phyloP scores from a whole-genome alignment of 352 stramenopile species.

The Ophiocytium majus region DNA sequence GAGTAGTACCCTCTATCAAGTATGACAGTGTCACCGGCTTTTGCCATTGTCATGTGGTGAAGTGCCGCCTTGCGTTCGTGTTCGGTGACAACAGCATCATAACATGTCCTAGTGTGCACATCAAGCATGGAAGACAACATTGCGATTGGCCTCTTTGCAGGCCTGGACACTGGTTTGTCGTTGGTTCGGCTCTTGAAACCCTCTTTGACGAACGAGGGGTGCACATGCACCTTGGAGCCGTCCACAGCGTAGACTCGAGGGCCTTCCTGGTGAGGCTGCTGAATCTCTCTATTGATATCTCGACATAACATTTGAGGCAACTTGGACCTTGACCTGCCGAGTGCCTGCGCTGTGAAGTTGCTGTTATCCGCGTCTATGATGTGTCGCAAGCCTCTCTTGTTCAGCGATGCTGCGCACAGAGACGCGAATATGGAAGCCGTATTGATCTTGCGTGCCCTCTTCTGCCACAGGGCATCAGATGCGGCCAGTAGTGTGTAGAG shows the following conservation, averaged over 20 bases:
- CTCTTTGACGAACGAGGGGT: slow-evolving; percentile 5
- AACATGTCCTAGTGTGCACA: slow-evolving; percentile 15
- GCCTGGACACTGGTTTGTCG: slow-evolving; percentile 22
- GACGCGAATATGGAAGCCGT: not conserved
- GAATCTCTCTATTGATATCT: not conserved
- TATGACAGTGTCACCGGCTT: slow-evolving; percentile 23
- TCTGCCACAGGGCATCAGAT: not conserved
- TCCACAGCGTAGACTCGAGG: slow-evolving; percentile 28
- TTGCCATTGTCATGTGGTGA: not conserved
- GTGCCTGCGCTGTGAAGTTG: not conserved
- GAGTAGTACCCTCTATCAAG: slow-evolving; percentile 36
- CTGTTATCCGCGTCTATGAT: not conserved
- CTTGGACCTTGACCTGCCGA: not conserved
- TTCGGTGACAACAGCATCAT: slow-evolving; percentile 8
- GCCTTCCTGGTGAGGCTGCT: not conserved
- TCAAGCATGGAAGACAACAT: slow-evolving; percentile 37
- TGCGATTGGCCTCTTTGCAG: slow-evolving; percentile 17
- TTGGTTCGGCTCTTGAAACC: slow-evolving; percentile 26
- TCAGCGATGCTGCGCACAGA: not conserved
- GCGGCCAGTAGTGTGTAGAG: not conserved
- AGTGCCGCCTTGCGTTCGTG: slow-evolving; percentile 23
- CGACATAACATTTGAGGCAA: not conserved
- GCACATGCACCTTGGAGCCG: slow-evolving; percentile 32
- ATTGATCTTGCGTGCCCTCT: not conserved
- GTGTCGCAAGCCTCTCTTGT: slow-evolving; percentile 2